Conservation (phyloP, 352 stramenopile species). For the Pythium utonaiense region DNA sequence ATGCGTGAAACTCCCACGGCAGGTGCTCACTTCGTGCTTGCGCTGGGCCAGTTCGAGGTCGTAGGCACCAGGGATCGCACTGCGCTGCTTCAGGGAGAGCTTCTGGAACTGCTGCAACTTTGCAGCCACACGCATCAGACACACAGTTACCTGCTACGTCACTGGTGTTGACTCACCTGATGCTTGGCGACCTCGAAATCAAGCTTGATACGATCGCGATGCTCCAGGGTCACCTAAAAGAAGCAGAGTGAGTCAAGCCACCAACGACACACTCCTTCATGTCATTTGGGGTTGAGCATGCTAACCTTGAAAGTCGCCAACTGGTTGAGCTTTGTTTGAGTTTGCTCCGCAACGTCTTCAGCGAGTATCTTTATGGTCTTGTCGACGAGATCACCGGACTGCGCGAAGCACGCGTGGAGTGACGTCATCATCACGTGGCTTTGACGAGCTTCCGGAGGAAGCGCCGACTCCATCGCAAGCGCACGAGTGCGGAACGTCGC, state of each 20-base stretch:
- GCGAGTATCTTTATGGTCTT: conserved; percentile 21
- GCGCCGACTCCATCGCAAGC: conserved; percentile 10
- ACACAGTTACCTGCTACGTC: no score
- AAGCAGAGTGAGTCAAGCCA: not conserved
- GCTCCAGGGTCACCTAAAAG: conserved; percentile 27
- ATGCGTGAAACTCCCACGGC: not conserved
- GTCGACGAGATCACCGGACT: conserved; percentile 14
- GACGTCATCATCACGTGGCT: conserved; percentile 23
- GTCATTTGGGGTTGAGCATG: not conserved
- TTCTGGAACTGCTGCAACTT: conserved; percentile 21
- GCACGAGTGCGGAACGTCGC: conserved; percentile 18
- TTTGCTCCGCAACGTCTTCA: conserved; percentile 28
- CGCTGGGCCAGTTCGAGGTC: conserved; percentile 21
- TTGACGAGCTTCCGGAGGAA: conserved; percentile 20
- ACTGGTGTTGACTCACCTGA: conserved; percentile 18
- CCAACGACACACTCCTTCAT: not conserved
- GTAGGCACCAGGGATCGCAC: conserved; percentile 19
- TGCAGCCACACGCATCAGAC: not conserved
- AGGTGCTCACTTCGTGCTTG: conserved; percentile 19
- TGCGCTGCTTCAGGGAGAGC: conserved; percentile 20
- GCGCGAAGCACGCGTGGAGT: conserved; percentile 15
- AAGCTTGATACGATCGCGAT: conserved; percentile 29
- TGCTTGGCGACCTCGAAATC: conserved; percentile 29
- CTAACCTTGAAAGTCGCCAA: conserved; percentile 32
- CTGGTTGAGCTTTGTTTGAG: conserved; percentile 30